Percentiles rank a stretch among this genome's conserved stretches.
Evolutionary conservation across 2,329 filamentous ascomycete species (phyloP).

Genomic region (Fusarium napiforme): DNA sequence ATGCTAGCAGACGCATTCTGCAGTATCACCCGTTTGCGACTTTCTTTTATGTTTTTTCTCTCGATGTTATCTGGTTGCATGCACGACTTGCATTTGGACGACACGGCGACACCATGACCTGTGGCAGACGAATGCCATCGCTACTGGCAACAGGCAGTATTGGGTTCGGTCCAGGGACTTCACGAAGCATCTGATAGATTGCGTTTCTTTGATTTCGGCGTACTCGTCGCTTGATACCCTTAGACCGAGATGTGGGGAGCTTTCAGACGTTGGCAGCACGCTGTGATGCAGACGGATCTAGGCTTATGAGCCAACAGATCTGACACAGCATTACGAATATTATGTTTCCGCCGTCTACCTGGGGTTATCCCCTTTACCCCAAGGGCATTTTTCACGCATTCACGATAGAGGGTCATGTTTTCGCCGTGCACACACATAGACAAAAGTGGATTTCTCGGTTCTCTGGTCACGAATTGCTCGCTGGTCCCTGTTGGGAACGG

Average conservation of each 20-base stretch:
- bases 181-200: slow-evolving; percentile 58
- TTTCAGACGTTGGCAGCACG: slow-evolving; percentile 53
- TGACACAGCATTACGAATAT: slow-evolving; percentile 51
- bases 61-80: slow-evolving; percentile 46
- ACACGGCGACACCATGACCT: slow-evolving; percentile 58
- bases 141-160: slow-evolving; percentile 50
- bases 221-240: slow-evolving; percentile 58
- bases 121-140: slow-evolving; percentile 50
- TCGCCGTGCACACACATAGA: slow-evolving; percentile 64
- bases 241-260: slow-evolving; percentile 56
- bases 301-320: slow-evolving; percentile 46
- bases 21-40: slow-evolving; percentile 39
- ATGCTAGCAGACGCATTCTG: slow-evolving; percentile 31
- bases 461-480: slow-evolving; percentile 58
- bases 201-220: slow-evolving; percentile 58
- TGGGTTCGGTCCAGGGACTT: slow-evolving; percentile 52
- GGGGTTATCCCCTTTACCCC: slow-evolving; percentile 47
- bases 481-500: slow-evolving; percentile 48
- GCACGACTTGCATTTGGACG: slow-evolving; percentile 48
- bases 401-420: slow-evolving; percentile 58
- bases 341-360: slow-evolving; percentile 53
- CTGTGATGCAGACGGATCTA: slow-evolving; percentile 51
- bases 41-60: slow-evolving; percentile 41
- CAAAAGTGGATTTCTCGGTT: slow-evolving; percentile 75
- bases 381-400: slow-evolving; percentile 55